These are phyloP conservation scores for Lichtheimia ornata DNA, from an alignment of 371 early-diverging fungal genomes.

Conservation along the genomic window DNA sequence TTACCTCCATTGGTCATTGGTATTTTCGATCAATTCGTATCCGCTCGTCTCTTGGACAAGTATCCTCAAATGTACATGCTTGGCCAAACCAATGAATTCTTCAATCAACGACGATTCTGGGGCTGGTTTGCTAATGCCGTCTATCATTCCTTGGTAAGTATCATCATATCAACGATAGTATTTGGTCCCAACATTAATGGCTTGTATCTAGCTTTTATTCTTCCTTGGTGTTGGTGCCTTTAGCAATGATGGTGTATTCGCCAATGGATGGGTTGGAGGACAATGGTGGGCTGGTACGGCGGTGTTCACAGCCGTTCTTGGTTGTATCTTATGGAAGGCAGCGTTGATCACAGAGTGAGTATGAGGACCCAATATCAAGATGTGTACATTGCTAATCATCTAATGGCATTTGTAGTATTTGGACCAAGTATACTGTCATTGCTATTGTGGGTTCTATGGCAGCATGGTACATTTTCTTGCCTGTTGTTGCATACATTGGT, in stretches of 20 bases:
- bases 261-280: conserved; percentile 68
- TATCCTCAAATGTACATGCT: conserved; percentile 97
- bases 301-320: conserved; percentile 78
- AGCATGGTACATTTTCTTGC: conserved; percentile 87
- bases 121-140: conserved; percentile 94
- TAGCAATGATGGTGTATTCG: conserved; percentile 60
- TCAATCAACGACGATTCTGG: conserved; percentile 94
- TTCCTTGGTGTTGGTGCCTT: conserved; percentile 65
- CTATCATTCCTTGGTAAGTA: conserved; percentile 79
- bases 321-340: conserved; percentile 82
- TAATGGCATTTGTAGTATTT: conserved; percentile 43
- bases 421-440: conserved; percentile 85
- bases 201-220: conserved; percentile 54
- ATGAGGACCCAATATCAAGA: too few species aligned
- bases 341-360: conserved; percentile 80
- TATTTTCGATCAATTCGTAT: conserved; percentile 92
- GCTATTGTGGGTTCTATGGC: conserved; percentile 85
- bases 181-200: background rate
- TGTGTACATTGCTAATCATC: too few species aligned
- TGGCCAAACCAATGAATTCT: conserved; percentile 89
- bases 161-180: background rate
- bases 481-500: conserved; percentile 82
- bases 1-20: conserved; percentile 90
- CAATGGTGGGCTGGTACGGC: conserved; percentile 82
- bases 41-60: conserved; percentile 89